phyloP scores from a whole-genome alignment of 1,284 basidiomycete species.

The Ceratobasidium sp. region DNA sequence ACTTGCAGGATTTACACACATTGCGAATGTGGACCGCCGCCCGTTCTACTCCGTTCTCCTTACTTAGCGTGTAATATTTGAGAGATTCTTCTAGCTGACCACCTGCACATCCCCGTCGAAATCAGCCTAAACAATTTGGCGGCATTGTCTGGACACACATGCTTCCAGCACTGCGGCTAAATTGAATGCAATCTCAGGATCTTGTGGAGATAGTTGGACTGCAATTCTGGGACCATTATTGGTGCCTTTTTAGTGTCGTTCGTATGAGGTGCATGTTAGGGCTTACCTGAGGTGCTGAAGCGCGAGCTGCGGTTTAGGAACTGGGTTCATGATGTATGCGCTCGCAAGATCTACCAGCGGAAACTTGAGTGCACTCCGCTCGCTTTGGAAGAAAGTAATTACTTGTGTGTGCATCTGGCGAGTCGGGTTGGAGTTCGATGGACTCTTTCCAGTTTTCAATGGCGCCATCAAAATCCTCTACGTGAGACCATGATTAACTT shows the following conservation, averaged over 20 bases:
- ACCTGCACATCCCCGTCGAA: slow-evolving; percentile 55
- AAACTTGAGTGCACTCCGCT: slow-evolving; percentile 32
- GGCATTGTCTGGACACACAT: slow-evolving; percentile 59
- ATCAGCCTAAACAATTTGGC: slow-evolving; percentile 46
- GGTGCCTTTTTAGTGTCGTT: slow-evolving; percentile 43
- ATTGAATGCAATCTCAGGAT: slow-evolving; percentile 95
- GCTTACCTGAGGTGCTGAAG: no score
- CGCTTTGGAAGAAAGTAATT: slow-evolving; percentile 47
- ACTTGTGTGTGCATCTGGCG: slow-evolving; percentile 94
- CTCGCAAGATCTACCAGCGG: slow-evolving; percentile 82
- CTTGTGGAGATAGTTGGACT: slow-evolving; percentile 84
- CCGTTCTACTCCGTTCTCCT: slow-evolving; percentile 80
- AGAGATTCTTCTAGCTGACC: slow-evolving; percentile 83
- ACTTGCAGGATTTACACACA: slow-evolving; percentile 47
- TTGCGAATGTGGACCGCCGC: slow-evolving; percentile 88
- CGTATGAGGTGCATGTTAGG: no score
- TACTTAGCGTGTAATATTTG: slow-evolving; percentile 78
- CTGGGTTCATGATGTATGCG: slow-evolving; percentile 89
- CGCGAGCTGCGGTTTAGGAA: slow-evolving; percentile 74
- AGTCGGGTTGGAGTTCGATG: slow-evolving; percentile 80
- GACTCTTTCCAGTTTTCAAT: slow-evolving; percentile 89
- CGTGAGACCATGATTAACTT: slow-evolving; percentile 42
- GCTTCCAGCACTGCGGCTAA: slow-evolving; percentile 91
- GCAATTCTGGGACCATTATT: slow-evolving; percentile 68
- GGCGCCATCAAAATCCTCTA: slow-evolving; percentile 86